A percentile compares a stretch with the other conserved stretches of the same genome.
Evolutionary conservation across 805 yeast genomes (phyloP).

Genomic region (Ogataea glucozyma): DNA sequence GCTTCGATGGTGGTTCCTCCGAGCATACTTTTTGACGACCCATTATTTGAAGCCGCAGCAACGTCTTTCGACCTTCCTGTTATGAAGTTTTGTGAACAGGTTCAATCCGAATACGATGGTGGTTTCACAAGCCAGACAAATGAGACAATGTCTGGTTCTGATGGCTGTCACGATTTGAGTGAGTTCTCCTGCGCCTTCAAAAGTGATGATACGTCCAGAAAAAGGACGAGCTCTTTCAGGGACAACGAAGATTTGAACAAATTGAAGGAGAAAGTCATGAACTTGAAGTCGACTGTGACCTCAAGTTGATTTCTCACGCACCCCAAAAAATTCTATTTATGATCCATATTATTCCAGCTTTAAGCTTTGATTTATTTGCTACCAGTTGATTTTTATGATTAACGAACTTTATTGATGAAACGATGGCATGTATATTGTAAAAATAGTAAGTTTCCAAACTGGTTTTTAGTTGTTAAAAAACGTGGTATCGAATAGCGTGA

Average conservation of each 20-base stretch:
- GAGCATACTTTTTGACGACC: slow-evolving; percentile 16
- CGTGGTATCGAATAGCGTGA: too few species aligned
- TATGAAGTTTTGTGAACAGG: slow-evolving; percentile 7
- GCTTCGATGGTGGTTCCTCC: slow-evolving; percentile 11
- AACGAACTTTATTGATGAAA: too few species aligned
- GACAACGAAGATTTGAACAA: slow-evolving; percentile 34
- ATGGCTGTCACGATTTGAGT: neutral
- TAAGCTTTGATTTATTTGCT: slow-evolving; percentile 8
- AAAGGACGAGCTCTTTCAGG: slow-evolving; percentile 24
- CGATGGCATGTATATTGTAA: neutral
- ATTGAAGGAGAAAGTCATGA: slow-evolving; percentile 33
- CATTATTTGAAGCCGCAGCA: slow-evolving; percentile 11
- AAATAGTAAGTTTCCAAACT: too few species aligned
- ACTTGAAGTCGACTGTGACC: slow-evolving; percentile 28
- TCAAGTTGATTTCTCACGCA: slow-evolving; percentile 1
- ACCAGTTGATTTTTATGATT: slow-evolving; percentile 1
- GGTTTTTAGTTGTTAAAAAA: too few species aligned
- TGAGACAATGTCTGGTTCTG: neutral
- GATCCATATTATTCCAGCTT: slow-evolving; percentile 4
- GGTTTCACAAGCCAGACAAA: neutral
- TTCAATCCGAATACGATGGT: neutral
- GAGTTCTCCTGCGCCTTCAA: slow-evolving; percentile 6
- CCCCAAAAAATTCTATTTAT: neutral
- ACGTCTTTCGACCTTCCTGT: slow-evolving; percentile 8
- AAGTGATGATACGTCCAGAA: slow-evolving; percentile 7